Evolutionary conservation across 1,139 yeast species (phyloP), one percentile per base, ranked within the genome.

Genomic region (Kurtzmaniella natalensis): DNA sequence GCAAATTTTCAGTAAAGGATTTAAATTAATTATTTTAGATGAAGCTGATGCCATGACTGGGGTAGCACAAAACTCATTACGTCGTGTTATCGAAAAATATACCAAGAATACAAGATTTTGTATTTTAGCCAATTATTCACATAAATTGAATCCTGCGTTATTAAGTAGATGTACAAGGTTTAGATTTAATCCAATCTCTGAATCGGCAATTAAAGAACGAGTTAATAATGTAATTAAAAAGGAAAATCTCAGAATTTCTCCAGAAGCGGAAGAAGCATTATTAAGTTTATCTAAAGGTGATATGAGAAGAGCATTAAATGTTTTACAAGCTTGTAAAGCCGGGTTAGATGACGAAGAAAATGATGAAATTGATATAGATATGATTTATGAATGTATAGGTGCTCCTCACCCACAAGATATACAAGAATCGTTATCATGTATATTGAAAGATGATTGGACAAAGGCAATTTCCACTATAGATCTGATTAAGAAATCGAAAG

Each of bases 1-100:
- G 70, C 98, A 94, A 56, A 92, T 94, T 37, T 94, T 92, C 61
- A 60, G 72, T 39, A 59, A 61, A 38, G 88, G 92, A 11, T 92
- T 89, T 70, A 94, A 94, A 53, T 68, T 94, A 46, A 83, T 94
- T 39, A 87, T 94, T 23, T 67, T 94, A 44, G 99, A 94, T 62
- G 99, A 94, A 61, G 98, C 98, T 0, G 98, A 94, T 60, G 95
- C 98, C 30, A 94, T 94, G 98, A 92, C 99, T 2, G 81, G 84
- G 40, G 95, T 84, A 7, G 98, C 99, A 0, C 96, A 94, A 57
- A 92, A 92, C 55, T 96, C 98, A 1, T 66, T 94, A 43, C 75
- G 99, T 58, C 68, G 99, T 41, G 78, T 76, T 45, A 94, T 94
- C 57, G 99, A 94, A 57, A 88, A 86, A 53, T 92, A 87, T 54